These are phyloP conservation scores for Erodium trifolium DNA, from an alignment of 441 rosid genomes.

Conservation along the genomic window DNA sequence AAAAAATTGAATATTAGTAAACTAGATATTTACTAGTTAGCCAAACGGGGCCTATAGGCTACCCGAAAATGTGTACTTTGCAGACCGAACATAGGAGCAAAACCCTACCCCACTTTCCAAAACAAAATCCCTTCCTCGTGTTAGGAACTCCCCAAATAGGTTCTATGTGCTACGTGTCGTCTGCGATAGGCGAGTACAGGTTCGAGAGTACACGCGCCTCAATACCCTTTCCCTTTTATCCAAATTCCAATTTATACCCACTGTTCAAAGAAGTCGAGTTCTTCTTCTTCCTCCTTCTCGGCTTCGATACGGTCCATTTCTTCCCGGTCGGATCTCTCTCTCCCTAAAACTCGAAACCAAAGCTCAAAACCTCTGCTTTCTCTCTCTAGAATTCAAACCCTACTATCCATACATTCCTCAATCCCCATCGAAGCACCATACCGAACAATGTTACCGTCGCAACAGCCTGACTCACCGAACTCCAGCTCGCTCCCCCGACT, in stretches of 20 bases:
- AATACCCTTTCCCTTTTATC: background rate
- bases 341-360: background rate
- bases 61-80: background rate
- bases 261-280: background rate
- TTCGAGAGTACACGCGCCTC: background rate
- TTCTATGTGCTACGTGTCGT: background rate
- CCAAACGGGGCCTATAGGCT: too few species aligned
- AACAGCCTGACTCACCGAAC: too few species aligned
- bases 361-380: background rate
- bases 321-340: background rate
- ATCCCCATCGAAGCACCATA: background rate
- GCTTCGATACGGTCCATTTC: background rate
- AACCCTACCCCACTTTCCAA: constrained; percentile 1
- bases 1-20: too few species aligned
- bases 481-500: too few species aligned
- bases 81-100: background rate
- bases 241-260: background rate
- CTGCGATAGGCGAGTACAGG: background rate
- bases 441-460: background rate
- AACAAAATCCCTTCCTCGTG: background rate
- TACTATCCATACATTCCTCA: background rate
- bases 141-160: background rate
- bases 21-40: too few species aligned
- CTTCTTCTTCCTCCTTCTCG: background rate
- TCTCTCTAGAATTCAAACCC: background rate